phyloP scores from a whole-genome alignment of 2,329 filamentous ascomycete species.

The Tolypocladium sp. region DNA sequence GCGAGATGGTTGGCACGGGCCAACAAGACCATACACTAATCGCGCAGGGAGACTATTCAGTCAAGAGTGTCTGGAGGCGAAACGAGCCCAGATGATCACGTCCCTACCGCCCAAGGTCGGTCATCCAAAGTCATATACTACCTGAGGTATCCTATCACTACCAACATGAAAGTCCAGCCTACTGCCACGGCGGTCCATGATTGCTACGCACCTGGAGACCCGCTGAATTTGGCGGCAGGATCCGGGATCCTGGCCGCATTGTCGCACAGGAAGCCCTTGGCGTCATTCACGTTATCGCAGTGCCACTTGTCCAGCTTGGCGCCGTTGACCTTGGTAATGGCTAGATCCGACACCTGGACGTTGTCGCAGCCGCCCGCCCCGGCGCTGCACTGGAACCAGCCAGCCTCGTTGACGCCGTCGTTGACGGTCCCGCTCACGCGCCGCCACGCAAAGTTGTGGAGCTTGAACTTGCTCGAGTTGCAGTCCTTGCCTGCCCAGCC shows the following conservation, averaged over 20 bases:
- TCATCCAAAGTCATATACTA: not conserved
- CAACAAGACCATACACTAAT: not conserved
- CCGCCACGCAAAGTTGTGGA: conserved; percentile 17
- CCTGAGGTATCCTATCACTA: not conserved
- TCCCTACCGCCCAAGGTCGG: not conserved
- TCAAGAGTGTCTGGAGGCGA: too few species aligned
- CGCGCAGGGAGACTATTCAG: not conserved
- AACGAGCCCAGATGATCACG: not conserved
- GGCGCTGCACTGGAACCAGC: conserved; percentile 21
- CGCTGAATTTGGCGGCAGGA: fast-evolving
- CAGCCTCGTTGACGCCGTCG: conserved; percentile 12
- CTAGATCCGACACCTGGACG: conserved; percentile 15
- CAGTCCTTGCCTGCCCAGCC: conserved; percentile 23
- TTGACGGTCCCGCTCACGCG: conserved; percentile 18
- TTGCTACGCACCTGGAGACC: not conserved
- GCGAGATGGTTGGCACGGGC: not conserved
- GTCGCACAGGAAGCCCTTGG: conserved; percentile 15
- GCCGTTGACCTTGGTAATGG: conserved; percentile 9
- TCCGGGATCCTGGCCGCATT: too few species aligned
- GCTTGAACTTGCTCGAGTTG: conserved; percentile 21
- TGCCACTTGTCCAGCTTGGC: conserved; percentile 12
- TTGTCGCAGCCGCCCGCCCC: conserved; percentile 20
- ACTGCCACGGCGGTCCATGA: not conserved
- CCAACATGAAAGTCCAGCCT: not conserved
- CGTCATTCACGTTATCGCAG: conserved; percentile 16